Percentiles rank a stretch among this genome's conserved stretches.
phyloP scores from a whole-genome alignment of 2,329 filamentous ascomycete genomes.

The Clarireedia monteithiana region DNA sequence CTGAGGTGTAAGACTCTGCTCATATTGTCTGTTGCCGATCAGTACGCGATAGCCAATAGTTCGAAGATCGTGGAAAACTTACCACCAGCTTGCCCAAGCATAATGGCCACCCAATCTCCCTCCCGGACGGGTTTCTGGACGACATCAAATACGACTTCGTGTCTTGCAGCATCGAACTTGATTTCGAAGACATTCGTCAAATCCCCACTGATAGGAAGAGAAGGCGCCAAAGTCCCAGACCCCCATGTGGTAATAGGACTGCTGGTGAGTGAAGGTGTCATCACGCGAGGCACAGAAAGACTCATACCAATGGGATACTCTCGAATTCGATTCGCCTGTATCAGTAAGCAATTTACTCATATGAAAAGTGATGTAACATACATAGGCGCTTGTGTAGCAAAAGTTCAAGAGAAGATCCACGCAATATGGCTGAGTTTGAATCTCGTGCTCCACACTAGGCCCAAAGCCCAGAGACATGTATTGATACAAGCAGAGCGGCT shows the following conservation, averaged over 20 bases:
- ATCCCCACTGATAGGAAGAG: not conserved
- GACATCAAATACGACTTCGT: not conserved
- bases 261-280: not conserved
- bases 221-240: not conserved
- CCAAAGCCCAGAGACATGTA: slow-evolving; percentile 84
- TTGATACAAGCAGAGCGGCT: slow-evolving; percentile 72
- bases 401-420: slow-evolving; percentile 81
- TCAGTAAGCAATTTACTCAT: not conserved
- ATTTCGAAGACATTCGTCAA: slow-evolving; percentile 12
- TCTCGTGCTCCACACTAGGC: slow-evolving; percentile 77
- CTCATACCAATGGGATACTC: slow-evolving; percentile 30
- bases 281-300: slow-evolving; percentile 22
- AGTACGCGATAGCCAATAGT: not conserved
- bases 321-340: slow-evolving; percentile 17
- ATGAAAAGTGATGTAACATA: slow-evolving; percentile 11
- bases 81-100: slow-evolving; percentile 6
- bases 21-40: not conserved
- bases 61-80: not conserved
- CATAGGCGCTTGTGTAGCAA: slow-evolving; percentile 50
- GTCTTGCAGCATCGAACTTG: slow-evolving; percentile 13
- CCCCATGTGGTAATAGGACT: not conserved
- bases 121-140: slow-evolving; percentile 14
- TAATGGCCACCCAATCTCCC: slow-evolving; percentile 25
- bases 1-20: slow-evolving; percentile 15
- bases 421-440: slow-evolving; percentile 69